Evolutionary conservation across 2,329 filamentous ascomycete species (phyloP), one percentile per base, ranked within the genome.

Genomic region (Aspergillus aculeatinus): DNA sequence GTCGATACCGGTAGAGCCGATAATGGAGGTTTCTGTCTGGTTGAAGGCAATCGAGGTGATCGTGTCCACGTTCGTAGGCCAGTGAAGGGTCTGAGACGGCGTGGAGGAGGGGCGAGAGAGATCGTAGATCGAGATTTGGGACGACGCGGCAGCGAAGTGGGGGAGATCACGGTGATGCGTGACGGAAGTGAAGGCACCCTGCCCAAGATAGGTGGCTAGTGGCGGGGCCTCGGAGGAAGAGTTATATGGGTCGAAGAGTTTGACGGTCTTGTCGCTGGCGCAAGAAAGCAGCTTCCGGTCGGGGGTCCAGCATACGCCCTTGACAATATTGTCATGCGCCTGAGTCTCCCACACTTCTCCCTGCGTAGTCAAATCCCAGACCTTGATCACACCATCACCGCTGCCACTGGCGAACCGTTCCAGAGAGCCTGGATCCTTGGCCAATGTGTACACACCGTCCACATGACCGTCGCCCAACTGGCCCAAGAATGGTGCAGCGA

Each of bases 281-380:
- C 93, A 97, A 1, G 91, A 94, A 51, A 98, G 80, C 14, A 98
- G 81, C 73, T 92, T 94, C 71, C 88, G 85, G 68, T 96, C 91
- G 49, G 86, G 84, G 3, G 92, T 96, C 90, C 94, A 99, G 68
- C 88, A 89, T 73, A 97, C 83, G 14, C 90, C 90, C 81, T 96
- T 96, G 67, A 98, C 91, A 49, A 97, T 89, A 68, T 96, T 96
- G 68, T 96, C 91, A 74, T 99, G 96, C 25, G 92, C 94, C 64
- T 89, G 87, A 3, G 85, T 84, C 68, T 90, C 84, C 88, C 90
- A 94, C 51, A 89, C 83, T 72, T 95, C 89, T 29, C 89, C 87
- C 59, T 86, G 81, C 63, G 82, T 88, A 9, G 87, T 85, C 67
- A 95, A 79, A 76, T 96, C 89, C 92, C 92, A 96, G 35, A 95